Evolutionary conservation across 176 grass and related monocot species (phyloP).

Genomic region (Triticum aestivum): IWGSC_CS_RefSeq_v2.1 NC_057794.1:553208673-553209172

Average conservation of each 20-base stretch:
- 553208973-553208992: constrained; percentile 96
- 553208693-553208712: constrained; percentile 98
- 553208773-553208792: neutral
- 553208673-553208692: constrained; percentile 86
- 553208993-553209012: constrained; percentile 98
- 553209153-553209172: constrained; percentile 51
- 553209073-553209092: neutral
- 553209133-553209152: neutral
- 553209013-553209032: constrained; percentile 71
- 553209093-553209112: neutral
- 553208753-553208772: neutral
- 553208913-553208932: constrained; percentile 90
- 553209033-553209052: neutral
- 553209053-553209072: neutral
- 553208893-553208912: constrained; percentile 96
- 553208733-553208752: constrained; percentile 12
- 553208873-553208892: constrained; percentile 98
- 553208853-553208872: constrained; percentile 99
- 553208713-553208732: constrained; percentile 33
- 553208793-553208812: constrained; percentile 90
- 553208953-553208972: constrained; percentile 95
- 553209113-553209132: neutral
- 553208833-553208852: constrained; percentile 92
- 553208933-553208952: constrained; percentile 97
- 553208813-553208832: constrained; percentile 98